Evolutionary conservation across 805 yeast species (phyloP).

Genomic region (Sugiyamaella valdiviana): DNA sequence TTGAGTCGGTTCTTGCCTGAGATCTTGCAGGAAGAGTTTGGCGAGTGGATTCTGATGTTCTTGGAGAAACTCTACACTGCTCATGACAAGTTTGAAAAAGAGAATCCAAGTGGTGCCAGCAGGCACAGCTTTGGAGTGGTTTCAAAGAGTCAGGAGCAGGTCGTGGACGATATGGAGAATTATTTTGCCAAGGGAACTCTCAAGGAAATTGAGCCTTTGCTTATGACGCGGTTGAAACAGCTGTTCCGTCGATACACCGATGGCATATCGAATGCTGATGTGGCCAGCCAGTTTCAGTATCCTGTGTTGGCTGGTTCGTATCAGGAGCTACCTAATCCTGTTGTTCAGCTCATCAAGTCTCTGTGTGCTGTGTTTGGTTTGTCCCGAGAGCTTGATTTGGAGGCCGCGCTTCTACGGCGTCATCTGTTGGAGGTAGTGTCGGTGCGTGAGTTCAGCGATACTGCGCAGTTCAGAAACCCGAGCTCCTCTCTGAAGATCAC

Average conservation of each 20-base stretch:
- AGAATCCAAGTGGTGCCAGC: not conserved
- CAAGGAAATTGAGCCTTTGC: slow-evolving; percentile 52
- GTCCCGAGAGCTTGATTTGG: slow-evolving; percentile 58
- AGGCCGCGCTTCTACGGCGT: slow-evolving; percentile 67
- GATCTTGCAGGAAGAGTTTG: slow-evolving; percentile 74
- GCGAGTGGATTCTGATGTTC: slow-evolving; percentile 76
- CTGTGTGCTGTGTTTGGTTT: slow-evolving; percentile 67
- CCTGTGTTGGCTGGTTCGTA: slow-evolving; percentile 64
- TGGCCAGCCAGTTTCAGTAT: slow-evolving; percentile 58
- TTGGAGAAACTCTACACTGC: slow-evolving; percentile 59
- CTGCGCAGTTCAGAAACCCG: slow-evolving; percentile 68
- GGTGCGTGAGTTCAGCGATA: slow-evolving; percentile 75
- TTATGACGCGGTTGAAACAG: slow-evolving; percentile 59
- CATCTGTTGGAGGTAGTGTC: slow-evolving; percentile 69
- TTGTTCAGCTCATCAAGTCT: slow-evolving; percentile 71
- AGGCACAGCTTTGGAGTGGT: not conserved
- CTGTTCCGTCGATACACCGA: slow-evolving; percentile 67
- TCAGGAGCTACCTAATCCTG: slow-evolving; percentile 50
- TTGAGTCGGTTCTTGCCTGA: slow-evolving; percentile 66
- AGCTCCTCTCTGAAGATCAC: slow-evolving; percentile 60
- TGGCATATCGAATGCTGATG: slow-evolving; percentile 53
- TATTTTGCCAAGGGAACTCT: slow-evolving; percentile 32
- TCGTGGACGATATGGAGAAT: slow-evolving; percentile 38
- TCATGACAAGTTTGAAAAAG: slow-evolving; percentile 36
- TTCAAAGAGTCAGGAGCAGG: slow-evolving; percentile 30